These are phyloP conservation scores for Verticillium nonalfalfae DNA, from an alignment of 2,329 filamentous ascomycete genomes.

Conservation along the genomic window DNA sequence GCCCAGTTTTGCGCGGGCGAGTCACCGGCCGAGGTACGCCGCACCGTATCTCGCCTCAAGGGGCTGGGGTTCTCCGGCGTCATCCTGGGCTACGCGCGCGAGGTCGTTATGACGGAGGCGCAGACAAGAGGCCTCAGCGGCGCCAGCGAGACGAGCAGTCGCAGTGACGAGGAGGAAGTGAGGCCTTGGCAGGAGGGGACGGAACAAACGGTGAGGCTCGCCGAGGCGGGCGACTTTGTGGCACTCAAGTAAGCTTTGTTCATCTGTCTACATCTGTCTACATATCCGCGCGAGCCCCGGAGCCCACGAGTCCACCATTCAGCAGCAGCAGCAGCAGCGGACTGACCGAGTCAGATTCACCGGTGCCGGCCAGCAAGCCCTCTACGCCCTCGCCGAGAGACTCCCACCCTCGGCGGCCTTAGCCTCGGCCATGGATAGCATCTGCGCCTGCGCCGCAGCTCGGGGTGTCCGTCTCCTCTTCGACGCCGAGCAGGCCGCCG, in stretches of 20 bases:
- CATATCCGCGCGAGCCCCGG: background rate
- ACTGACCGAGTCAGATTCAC: constrained; percentile 51
- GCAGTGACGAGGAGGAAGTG: constrained; percentile 53
- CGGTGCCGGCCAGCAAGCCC: constrained; percentile 69
- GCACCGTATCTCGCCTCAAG: constrained; percentile 60
- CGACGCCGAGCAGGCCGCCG: constrained; percentile 75
- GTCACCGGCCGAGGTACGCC: constrained; percentile 58
- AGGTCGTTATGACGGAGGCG: constrained; percentile 63
- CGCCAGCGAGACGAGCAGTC: constrained; percentile 36
- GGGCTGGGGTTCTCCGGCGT: constrained; percentile 75
- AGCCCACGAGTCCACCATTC: background rate
- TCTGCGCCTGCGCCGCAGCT: constrained; percentile 65
- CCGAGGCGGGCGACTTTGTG: constrained; percentile 58
- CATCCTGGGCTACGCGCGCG: constrained; percentile 76
- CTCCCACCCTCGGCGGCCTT: constrained; percentile 59
- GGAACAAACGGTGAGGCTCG: constrained; percentile 65
- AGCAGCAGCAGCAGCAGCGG: background rate
- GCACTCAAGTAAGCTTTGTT: constrained; percentile 49
- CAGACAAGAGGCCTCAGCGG: constrained; percentile 37
- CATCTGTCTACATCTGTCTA: too few relatives aligned
- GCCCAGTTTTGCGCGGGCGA: constrained; percentile 88
- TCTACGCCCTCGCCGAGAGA: constrained; percentile 58
- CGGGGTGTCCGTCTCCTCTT: constrained; percentile 71
- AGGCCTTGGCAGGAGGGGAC: constrained; percentile 68
- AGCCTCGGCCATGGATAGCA: constrained; percentile 61